Evolutionary conservation across 2,329 filamentous ascomycete species (phyloP), one percentile per base, ranked within the genome.

Genomic region (Hortaea sp.): DNA sequence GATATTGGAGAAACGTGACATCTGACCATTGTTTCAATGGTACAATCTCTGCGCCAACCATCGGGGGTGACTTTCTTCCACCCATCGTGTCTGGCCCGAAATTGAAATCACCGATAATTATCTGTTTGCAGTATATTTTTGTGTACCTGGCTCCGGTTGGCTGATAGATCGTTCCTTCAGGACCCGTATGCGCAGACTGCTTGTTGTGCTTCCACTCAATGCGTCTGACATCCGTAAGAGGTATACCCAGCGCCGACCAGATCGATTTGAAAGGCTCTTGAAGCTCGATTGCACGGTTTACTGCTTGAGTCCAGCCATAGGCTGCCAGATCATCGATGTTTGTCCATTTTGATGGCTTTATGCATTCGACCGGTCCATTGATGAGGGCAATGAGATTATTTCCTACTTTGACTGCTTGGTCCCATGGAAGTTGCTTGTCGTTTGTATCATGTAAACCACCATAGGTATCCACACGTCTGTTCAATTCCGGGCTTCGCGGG

Each of bases 1-100:
- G 47, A 7, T 40, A 51, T 13, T 50, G 40, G n/a, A 55, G 44
- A n/a, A 44, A 55, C 7, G 41, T 39, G 32, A 52, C 40, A 39
- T 55, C 53, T 3, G 49, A 52, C 41, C 40, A 49, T 7, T 42
- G 47, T 9, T 41, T 38, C 10, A 52, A 13, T 2, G 34, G 35
- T 7, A 49, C 38, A 29, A 50, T 10, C 7, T 40, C 29, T 4
- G 29, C 46, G n/a, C 45, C 48, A 6, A 27, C 44, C 10, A 52
- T 48, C 11, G 42, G 42, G 27, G 42, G 34, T 28, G 13, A 37
- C 29, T 43, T 39, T 6, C 30, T 11, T 29, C 42, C 39, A 10
- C 45, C 38, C 13, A 39, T 30, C 43, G 11, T 46, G 28, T 41
- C 32, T 20, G 41, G 39, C 7, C 38, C 34, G 44, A 39, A 49